A percentile compares a stretch with the other conserved stretches of the same genome.
Evolutionary conservation across 2,329 filamentous ascomycete species (phyloP).

Genomic region (Epichloe amarillans): DNA sequence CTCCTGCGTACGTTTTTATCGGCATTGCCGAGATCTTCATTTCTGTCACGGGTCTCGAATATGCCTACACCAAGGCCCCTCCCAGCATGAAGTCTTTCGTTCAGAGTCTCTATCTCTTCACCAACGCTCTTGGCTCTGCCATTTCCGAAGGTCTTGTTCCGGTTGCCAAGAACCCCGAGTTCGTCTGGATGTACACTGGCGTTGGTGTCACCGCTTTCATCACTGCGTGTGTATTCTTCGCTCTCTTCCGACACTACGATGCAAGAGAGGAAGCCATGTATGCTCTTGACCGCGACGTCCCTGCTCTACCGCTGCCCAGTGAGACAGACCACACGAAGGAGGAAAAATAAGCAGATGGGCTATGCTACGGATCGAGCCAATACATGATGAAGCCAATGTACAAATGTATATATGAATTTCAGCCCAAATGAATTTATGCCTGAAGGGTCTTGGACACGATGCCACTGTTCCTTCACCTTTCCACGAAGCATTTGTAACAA

Average conservation of each 20-base stretch:
- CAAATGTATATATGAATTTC: background rate
- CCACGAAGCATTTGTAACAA: background rate
- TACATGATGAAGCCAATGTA: background rate
- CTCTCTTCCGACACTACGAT: conserved; percentile 25
- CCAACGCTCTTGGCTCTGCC: conserved; percentile 43
- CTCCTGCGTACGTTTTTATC: conserved; percentile 43
- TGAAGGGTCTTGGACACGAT: background rate
- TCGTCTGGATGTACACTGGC: conserved; percentile 53
- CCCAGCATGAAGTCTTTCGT: conserved; percentile 53
- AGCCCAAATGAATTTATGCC: background rate
- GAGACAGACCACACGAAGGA: background rate
- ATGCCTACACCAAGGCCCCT: conserved; percentile 62
- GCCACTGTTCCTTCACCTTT: background rate
- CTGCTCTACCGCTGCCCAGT: conserved; percentile 5
- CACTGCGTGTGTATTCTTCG: conserved; percentile 39
- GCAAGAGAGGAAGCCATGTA: conserved; percentile 25
- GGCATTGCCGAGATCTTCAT: conserved; percentile 48
- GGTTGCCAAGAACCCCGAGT: conserved; percentile 46
- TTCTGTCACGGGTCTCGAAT: conserved; percentile 57
- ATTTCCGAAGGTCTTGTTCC: conserved; percentile 50
- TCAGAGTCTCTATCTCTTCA: conserved; percentile 45
- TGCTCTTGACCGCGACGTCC: conserved; percentile 23
- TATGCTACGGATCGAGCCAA: background rate
- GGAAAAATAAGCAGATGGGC: background rate
- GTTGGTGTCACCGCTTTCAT: conserved; percentile 35